phyloP scores from a whole-genome alignment of 768 basidiomycete genomes.

The Tulasnella sp. region DNA sequence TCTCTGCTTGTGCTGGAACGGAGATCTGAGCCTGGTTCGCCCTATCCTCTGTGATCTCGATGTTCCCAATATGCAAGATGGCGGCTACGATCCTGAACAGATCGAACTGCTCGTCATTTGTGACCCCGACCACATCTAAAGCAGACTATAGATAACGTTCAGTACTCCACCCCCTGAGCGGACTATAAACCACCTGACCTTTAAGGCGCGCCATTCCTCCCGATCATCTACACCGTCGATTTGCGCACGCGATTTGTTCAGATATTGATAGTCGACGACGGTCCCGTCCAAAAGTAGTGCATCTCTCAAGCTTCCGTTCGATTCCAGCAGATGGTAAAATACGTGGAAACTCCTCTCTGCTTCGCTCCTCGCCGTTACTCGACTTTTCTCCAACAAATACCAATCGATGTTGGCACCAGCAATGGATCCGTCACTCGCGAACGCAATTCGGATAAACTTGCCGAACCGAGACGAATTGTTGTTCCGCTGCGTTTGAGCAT shows the following conservation, averaged over 20 bases:
- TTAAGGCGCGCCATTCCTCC: slow-evolving; percentile 75
- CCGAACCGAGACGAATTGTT: slow-evolving; percentile 99
- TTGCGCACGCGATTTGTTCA: slow-evolving; percentile 79
- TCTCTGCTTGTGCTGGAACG: slow-evolving; percentile 43
- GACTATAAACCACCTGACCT: slow-evolving; percentile 37
- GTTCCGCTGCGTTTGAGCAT: slow-evolving; percentile 95
- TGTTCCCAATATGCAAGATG: slow-evolving; percentile 92
- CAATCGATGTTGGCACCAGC: slow-evolving; percentile 98
- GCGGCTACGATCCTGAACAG: slow-evolving; percentile 91
- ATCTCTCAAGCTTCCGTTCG: slow-evolving; percentile 60
- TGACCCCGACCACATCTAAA: slow-evolving; percentile 83
- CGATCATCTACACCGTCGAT: slow-evolving; percentile 93
- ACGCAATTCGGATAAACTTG: slow-evolving; percentile 94
- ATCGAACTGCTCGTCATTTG: slow-evolving; percentile 72
- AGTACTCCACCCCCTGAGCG: background rate
- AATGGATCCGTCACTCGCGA: slow-evolving; percentile 86
- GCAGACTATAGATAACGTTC: slow-evolving; percentile 42
- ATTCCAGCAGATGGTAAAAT: slow-evolving; percentile 87
- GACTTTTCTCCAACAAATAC: slow-evolving; percentile 96
- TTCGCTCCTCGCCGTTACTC: slow-evolving; percentile 78
- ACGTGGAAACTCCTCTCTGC: slow-evolving; percentile 94
- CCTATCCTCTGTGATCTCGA: slow-evolving; percentile 65
- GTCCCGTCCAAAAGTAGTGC: slow-evolving; percentile 61
- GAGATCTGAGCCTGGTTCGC: slow-evolving; percentile 59
- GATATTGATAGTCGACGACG: slow-evolving; percentile 77